Percentiles rank a stretch among this genome's conserved stretches.
phyloP scores from a whole-genome alignment of 768 basidiomycete species.

The Leccinum broughii region DNA sequence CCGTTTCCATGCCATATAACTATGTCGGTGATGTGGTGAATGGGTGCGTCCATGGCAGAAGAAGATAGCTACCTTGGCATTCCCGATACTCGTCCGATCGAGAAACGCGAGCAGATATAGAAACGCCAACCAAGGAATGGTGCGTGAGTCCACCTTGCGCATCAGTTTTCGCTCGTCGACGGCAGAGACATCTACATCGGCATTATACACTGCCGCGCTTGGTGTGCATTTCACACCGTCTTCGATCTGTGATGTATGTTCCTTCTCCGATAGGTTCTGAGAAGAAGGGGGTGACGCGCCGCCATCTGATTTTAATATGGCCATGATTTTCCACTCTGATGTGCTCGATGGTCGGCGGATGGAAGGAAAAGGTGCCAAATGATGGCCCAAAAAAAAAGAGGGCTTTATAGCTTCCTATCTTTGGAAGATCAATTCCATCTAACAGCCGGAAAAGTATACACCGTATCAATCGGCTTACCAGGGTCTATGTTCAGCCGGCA shows the following conservation, averaged over 20 bases:
- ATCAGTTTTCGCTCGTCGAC: constrained; percentile 70
- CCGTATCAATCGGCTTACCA: not conserved
- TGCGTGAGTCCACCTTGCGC: constrained; percentile 66
- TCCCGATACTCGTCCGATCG: constrained; percentile 57
- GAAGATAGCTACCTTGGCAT: constrained; percentile 26
- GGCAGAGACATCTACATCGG: constrained; percentile 56
- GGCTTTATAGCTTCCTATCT: not conserved
- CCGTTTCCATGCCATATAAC: constrained; percentile 62
- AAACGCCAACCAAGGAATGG: constrained; percentile 72
- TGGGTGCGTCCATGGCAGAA: not conserved
- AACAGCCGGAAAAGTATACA: not conserved
- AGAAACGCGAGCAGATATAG: constrained; percentile 76
- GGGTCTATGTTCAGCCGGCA: not conserved
- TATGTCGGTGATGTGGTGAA: constrained; percentile 24
- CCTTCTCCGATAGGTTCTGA: constrained; percentile 10
- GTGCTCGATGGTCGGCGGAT: not conserved
- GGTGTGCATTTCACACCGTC: not conserved
- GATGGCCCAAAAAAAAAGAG: not conserved
- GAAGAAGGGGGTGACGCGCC: not conserved
- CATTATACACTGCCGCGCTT: constrained; percentile 28
- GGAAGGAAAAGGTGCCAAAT: not conserved
- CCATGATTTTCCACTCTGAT: not conserved
- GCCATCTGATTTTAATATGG: not conserved
- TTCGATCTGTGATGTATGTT: constrained; percentile 1
- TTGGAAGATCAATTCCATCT: not conserved